Percentiles rank a stretch among this genome's conserved stretches.
phyloP scores from a whole-genome alignment of 345 rosid species.

The Populus alba region DNA sequence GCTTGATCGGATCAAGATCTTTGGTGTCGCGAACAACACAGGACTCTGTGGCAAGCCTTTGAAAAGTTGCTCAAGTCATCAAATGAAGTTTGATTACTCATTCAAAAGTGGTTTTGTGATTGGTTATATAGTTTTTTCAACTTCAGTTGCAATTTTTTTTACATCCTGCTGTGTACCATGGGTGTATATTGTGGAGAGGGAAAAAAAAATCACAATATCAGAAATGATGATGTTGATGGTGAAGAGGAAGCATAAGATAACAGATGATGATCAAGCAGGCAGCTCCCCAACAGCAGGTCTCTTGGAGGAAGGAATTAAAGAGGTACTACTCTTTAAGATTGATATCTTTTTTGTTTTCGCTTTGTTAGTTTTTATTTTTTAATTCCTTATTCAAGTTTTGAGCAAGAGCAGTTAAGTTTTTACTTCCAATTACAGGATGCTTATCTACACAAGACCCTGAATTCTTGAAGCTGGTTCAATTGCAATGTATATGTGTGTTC shows the following conservation, averaged over 20 bases:
- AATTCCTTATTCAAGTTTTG: no score
- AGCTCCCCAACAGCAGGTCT: no score
- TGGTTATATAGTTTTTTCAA: neutral
- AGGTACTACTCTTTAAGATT: no score
- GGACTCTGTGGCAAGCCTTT: slow-evolving; percentile 27
- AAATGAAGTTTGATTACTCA: neutral
- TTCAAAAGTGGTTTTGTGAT: neutral
- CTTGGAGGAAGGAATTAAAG: no score
- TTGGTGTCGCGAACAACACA: slow-evolving; percentile 20
- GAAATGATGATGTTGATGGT: neutral
- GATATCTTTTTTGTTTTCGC: no score
- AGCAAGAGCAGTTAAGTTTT: no score
- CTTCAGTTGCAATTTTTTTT: neutral
- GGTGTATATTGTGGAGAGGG: neutral
- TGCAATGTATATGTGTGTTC: no score
- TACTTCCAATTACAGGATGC: no score
- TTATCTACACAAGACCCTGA: no score
- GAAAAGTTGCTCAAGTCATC: neutral
- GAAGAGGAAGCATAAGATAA: neutral
- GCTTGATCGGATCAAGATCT: slow-evolving; percentile 12
- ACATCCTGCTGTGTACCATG: slow-evolving; percentile 2
- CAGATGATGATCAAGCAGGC: neutral
- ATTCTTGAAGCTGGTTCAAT: no score
- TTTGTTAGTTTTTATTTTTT: no score
- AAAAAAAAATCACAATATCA: neutral